These are phyloP conservation scores for Bruguiera sexangula DNA, from an alignment of 345 rosid genomes.

Conservation along the genomic window DNA sequence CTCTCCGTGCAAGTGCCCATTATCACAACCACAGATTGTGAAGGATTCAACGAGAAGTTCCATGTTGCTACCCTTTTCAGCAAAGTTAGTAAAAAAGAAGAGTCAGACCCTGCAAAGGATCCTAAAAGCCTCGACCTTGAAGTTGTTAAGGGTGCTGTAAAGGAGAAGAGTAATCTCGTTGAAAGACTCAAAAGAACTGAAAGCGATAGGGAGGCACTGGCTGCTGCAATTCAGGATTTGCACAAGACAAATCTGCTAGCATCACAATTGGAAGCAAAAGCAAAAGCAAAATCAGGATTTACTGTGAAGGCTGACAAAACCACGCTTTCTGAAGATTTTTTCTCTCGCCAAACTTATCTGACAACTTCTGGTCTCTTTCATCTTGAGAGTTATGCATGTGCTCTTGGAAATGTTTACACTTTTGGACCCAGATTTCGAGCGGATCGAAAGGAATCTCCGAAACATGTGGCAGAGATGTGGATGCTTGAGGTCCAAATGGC, in stretches of 20 bases:
- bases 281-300: constrained; percentile 33
- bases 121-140: constrained; percentile 46
- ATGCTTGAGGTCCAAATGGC: constrained; percentile 79
- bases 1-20: constrained; percentile 72
- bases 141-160: constrained; percentile 54
- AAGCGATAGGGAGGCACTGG: constrained; percentile 72
- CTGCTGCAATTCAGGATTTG: constrained; percentile 64
- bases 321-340: constrained; percentile 49
- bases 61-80: constrained; percentile 48
- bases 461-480: constrained; percentile 73
- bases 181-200: constrained; percentile 77
- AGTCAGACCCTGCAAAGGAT: constrained; percentile 18
- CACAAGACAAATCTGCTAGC: constrained; percentile 64
- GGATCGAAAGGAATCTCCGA: constrained; percentile 46
- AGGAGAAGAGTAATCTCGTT: constrained; percentile 55
- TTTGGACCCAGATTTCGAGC: constrained; percentile 80
- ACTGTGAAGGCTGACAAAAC: constrained; percentile 34
- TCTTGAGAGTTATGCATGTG: constrained; percentile 86
- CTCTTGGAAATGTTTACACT: constrained; percentile 86
- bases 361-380: constrained; percentile 75
- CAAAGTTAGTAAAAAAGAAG: constrained; percentile 36
- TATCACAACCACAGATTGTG: constrained; percentile 59
- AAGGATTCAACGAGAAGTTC: constrained; percentile 61
- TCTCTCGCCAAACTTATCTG: constrained; percentile 50
- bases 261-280: constrained; percentile 61